Evolutionary conservation across 176 grass and related monocot genomes (phyloP).

Genomic region (Oryza glumipatula): DNA sequence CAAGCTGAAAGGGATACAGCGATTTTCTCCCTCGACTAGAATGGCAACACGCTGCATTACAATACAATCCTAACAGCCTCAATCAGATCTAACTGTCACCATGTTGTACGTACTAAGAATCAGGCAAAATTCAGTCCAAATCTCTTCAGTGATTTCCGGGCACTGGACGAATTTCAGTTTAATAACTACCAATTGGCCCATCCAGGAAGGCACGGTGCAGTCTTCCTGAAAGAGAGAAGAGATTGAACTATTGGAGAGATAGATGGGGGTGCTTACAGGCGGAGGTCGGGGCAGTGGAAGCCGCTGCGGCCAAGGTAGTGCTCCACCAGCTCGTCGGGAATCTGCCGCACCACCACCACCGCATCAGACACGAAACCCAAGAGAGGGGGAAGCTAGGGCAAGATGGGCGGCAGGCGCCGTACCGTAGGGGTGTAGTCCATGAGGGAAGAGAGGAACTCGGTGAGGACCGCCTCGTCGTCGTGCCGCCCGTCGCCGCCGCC

Average conservation of each 20-base stretch:
- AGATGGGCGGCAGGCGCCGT: not conserved
- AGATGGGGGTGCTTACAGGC: slow-evolving; percentile 61
- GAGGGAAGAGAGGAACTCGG: slow-evolving; percentile 92
- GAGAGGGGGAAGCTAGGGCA: not conserved
- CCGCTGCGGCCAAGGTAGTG: slow-evolving; percentile 92
- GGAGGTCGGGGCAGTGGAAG: slow-evolving; percentile 91
- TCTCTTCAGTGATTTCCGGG: not conserved
- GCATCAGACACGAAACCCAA: not conserved
- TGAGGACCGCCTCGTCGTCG: slow-evolving; percentile 81
- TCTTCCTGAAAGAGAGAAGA: not conserved
- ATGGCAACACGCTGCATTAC: not conserved
- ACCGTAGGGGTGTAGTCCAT: slow-evolving; percentile 97
- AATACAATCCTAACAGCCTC: not conserved
- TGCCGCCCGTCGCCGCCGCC: slow-evolving; percentile 63
- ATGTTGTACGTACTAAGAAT: not conserved
- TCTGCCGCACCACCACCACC: slow-evolving; percentile 42
- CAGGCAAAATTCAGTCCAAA: slow-evolving; percentile 5
- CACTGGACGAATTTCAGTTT: not conserved
- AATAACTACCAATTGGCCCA: slow-evolving; percentile 9
- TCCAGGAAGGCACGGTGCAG: no score
- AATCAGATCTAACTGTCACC: not conserved
- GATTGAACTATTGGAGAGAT: not conserved
- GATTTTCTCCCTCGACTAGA: not conserved
- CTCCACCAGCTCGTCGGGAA: slow-evolving; percentile 98
- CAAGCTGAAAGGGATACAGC: not conserved